These are phyloP conservation scores for Croton laevigatus DNA, from an alignment of 441 rosid genomes.

Conservation along the genomic window DNA sequence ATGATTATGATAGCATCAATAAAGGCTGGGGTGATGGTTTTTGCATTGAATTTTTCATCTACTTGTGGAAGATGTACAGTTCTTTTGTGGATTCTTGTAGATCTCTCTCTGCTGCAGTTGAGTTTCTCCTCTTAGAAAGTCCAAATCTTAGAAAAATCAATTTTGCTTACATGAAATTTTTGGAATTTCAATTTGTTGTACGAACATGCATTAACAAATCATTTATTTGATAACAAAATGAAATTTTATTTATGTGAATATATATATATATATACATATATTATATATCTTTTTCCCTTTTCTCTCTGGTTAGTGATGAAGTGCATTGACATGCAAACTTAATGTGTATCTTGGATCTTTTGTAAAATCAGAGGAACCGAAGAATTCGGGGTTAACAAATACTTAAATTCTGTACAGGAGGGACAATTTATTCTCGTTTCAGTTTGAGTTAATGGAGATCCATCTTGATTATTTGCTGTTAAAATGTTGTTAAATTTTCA, in stretches of 20 bases:
- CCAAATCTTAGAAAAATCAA: constrained; percentile 28
- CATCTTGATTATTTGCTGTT: constrained; percentile 1
- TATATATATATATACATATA: no score
- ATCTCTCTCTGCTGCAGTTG: constrained; percentile 52
- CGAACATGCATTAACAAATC: constrained; percentile 33
- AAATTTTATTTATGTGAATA: constrained; percentile 17
- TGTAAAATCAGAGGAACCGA: constrained; percentile 17
- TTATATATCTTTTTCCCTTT: not conserved
- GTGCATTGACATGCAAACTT: constrained; percentile 11
- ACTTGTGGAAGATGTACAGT: constrained; percentile 36
- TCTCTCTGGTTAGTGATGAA: constrained; percentile 7
- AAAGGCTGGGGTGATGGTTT: constrained; percentile 27
- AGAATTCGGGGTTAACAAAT: constrained; percentile 6
- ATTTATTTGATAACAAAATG: constrained; percentile 18
- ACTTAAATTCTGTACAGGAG: no score
- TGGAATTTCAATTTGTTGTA: constrained; percentile 39
- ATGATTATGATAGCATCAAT: constrained; percentile 21
- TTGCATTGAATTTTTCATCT: constrained; percentile 27
- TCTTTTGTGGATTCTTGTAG: constrained; percentile 40
- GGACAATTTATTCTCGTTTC: not conserved
- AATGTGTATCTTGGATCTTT: constrained; percentile 13
- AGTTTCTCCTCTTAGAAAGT: constrained; percentile 54
- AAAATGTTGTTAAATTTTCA: constrained; percentile 4
- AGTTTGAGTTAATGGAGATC: not conserved
- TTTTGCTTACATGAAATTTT: constrained; percentile 28